phyloP scores from a whole-genome alignment of 1,284 basidiomycete genomes.

The Pseudozyma sp. region DNA sequence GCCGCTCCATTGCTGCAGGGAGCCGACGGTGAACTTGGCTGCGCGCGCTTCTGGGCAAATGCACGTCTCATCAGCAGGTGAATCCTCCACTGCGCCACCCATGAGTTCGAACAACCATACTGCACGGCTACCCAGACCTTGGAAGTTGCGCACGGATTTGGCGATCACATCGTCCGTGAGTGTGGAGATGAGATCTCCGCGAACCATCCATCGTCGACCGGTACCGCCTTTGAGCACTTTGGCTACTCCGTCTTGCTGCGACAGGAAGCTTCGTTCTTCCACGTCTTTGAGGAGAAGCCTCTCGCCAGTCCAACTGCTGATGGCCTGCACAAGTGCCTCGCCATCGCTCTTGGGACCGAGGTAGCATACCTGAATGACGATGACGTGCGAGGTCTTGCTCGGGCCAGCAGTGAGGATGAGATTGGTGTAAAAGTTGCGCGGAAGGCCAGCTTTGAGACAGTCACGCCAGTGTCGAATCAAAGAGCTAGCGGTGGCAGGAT shows the following conservation, averaged over 20 bases:
- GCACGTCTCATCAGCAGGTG: conserved; percentile 73
- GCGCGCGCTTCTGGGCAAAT: conserved; percentile 81
- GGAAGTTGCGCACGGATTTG: conserved; percentile 82
- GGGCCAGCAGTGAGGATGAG: conserved; percentile 86
- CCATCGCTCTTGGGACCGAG: conserved; percentile 79
- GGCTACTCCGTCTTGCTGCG: conserved; percentile 89
- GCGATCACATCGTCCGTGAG: conserved; percentile 87
- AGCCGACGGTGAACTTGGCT: conserved; percentile 84
- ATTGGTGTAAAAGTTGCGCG: conserved; percentile 86
- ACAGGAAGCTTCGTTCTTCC: conserved; percentile 84
- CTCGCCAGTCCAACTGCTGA: conserved; percentile 83
- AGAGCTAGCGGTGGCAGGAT: conserved; percentile 82
- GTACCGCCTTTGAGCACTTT: conserved; percentile 85
- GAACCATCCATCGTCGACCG: conserved; percentile 64
- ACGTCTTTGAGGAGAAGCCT: conserved; percentile 85
- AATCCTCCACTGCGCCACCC: conserved; percentile 82
- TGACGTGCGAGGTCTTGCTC: conserved; percentile 70
- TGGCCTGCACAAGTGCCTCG: conserved; percentile 80
- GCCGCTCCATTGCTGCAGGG: conserved; percentile 91
- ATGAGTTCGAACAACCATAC: conserved; percentile 74
- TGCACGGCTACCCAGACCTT: conserved; percentile 75
- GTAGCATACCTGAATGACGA: conserved; percentile 90
- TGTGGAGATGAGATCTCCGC: conserved; percentile 74
- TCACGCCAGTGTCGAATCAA: conserved; percentile 91
- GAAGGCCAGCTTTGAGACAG: conserved; percentile 80